Evolutionary conservation across 805 yeast species (phyloP).

Genomic region (Candida montana): DNA sequence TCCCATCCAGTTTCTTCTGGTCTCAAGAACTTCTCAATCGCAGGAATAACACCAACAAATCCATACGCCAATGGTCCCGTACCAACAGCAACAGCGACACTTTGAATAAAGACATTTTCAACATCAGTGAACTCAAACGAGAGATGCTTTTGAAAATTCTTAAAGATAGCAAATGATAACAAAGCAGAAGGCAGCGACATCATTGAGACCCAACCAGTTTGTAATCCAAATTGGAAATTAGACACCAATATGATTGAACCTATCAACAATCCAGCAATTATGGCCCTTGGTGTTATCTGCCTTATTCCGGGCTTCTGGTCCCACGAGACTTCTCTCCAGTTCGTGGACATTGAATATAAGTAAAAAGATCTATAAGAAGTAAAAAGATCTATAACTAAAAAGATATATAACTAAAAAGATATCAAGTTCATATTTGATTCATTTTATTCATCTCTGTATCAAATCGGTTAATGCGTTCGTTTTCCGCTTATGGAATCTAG

Average conservation of each 20-base stretch:
- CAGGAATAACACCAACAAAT: constrained; percentile 91
- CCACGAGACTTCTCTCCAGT: constrained; percentile 23
- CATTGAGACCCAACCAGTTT: constrained; percentile 99
- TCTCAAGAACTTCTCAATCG: constrained; percentile 83
- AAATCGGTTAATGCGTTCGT: no score
- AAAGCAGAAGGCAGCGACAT: constrained; percentile 95
- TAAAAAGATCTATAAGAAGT: no score
- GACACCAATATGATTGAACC: constrained; percentile 85
- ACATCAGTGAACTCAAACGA: constrained; percentile 65
- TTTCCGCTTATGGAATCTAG: no score
- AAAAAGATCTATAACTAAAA: no score
- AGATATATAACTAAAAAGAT: no score
- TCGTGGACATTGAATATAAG: no score
- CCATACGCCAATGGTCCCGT: constrained; percentile 97
- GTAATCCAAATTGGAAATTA: constrained; percentile 93
- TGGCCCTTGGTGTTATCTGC: constrained; percentile 71
- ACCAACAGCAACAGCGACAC: constrained; percentile 94
- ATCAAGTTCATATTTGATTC: no score
- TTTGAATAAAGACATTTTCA: constrained; percentile 90
- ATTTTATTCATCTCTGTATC: no score
- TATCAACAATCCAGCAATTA: constrained; percentile 70
- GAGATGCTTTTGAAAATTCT: constrained; percentile 37
- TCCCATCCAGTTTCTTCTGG: constrained; percentile 69
- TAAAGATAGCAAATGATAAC: constrained; percentile 79
- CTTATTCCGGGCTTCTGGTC: constrained; percentile 43